phyloP scores from a whole-genome alignment of 176 grass and related monocot genomes.

The Hordeum vulgare region DNA sequence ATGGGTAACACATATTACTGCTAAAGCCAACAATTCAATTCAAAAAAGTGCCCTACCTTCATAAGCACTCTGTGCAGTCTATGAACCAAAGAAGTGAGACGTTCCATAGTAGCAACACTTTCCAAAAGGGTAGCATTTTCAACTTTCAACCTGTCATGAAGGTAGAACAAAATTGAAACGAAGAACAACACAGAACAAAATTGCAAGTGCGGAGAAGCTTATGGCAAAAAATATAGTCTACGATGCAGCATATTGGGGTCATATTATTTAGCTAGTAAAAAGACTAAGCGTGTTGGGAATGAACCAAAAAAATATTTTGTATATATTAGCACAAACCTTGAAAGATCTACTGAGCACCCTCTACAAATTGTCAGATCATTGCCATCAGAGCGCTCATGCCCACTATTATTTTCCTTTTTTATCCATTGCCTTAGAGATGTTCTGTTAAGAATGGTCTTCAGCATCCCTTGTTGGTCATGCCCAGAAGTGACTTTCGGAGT shows the following conservation, averaged over 20 bases:
- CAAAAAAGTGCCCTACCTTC: conserved; percentile 42
- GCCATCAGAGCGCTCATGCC: conserved; percentile 27
- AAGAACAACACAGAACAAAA: not conserved
- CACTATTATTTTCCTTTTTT: conserved; percentile 39
- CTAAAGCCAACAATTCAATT: not conserved
- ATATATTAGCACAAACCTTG: conserved; percentile 53
- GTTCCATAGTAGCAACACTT: conserved; percentile 69
- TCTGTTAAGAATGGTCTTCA: conserved; percentile 71
- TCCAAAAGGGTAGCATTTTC: conserved; percentile 82
- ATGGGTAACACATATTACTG: not conserved
- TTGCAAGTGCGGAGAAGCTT: conserved; percentile 15
- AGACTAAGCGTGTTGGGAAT: not conserved
- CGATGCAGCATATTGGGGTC: not conserved
- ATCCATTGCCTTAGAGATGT: conserved; percentile 80
- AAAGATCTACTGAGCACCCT: conserved; percentile 50
- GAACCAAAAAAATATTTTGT: not conserved
- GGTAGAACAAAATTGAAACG: conserved; percentile 26
- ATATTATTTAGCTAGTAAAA: not conserved
- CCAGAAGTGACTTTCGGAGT: conserved; percentile 27
- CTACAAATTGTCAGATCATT: conserved; percentile 27
- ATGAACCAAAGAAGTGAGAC: conserved; percentile 64
- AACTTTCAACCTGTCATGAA: conserved; percentile 63
- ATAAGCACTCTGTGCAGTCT: conserved; percentile 74
- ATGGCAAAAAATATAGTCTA: not conserved
- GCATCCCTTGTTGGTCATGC: conserved; percentile 68